phyloP scores from a whole-genome alignment of 805 yeast genomes.

The Isabelozyma gotoi region DNA sequence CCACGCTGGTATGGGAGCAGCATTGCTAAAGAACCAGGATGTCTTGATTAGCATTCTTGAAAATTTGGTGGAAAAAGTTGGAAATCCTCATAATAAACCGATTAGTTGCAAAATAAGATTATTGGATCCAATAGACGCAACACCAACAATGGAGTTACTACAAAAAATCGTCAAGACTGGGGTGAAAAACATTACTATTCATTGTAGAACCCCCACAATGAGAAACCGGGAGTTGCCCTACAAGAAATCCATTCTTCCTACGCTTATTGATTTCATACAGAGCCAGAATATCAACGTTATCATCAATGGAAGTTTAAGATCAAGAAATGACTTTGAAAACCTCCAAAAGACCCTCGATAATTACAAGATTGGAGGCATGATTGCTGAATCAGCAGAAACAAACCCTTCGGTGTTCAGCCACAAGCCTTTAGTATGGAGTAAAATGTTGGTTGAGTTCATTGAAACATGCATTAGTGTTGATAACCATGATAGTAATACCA shows the following conservation, averaged over 20 bases:
- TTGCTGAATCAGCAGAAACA: conserved; percentile 85
- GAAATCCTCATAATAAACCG: conserved; percentile 71
- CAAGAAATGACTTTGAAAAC: conserved; percentile 50
- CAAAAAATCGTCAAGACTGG: conserved; percentile 63
- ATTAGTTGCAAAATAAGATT: conserved; percentile 90
- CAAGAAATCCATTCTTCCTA: conserved; percentile 60
- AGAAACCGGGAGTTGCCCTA: conserved; percentile 82
- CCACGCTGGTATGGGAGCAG: conserved; percentile 98
- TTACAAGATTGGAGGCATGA: conserved; percentile 80
- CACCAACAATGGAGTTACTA: conserved; percentile 59
- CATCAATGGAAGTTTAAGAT: conserved; percentile 75
- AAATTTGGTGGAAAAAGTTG: conserved; percentile 74
- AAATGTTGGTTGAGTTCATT: conserved; percentile 55
- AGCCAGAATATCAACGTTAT: conserved; percentile 66
- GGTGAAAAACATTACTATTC: conserved; percentile 80
- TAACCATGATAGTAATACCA: conserved; percentile 71
- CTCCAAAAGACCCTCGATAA: conserved; percentile 55
- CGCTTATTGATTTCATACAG: conserved; percentile 59
- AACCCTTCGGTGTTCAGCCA: conserved; percentile 74
- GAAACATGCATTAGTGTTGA: conserved; percentile 53
- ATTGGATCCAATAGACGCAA: conserved; percentile 55
- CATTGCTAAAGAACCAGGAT: conserved; percentile 80
- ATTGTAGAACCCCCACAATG: conserved; percentile 89
- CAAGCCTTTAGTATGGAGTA: conserved; percentile 51
- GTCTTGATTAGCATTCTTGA: conserved; percentile 65